A percentile compares a stretch with the other conserved stretches of the same genome.
These are phyloP conservation scores for Pichia californica DNA, from an alignment of 805 yeast genomes.

Conservation along the genomic window DNA sequence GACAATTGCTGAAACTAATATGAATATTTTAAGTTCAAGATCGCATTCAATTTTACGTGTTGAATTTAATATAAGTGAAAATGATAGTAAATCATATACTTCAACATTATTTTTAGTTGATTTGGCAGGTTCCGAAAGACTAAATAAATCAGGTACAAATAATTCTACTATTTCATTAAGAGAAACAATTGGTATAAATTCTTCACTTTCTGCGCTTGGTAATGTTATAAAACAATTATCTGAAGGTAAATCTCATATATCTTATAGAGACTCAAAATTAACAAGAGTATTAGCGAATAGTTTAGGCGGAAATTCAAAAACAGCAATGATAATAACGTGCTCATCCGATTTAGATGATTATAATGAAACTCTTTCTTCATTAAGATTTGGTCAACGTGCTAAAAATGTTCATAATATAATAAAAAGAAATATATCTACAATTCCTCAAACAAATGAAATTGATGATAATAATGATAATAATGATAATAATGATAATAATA, in stretches of 20 bases:
- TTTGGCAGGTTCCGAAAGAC: conserved; percentile 73
- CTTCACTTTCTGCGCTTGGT: conserved; percentile 71
- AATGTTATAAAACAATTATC: conserved; percentile 75
- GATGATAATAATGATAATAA: no score
- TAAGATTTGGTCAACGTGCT: conserved; percentile 71
- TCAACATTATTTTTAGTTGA: conserved; percentile 73
- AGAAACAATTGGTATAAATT: conserved; percentile 80
- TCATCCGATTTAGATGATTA: conserved; percentile 55
- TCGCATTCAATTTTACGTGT: conserved; percentile 77
- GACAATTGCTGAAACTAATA: conserved; percentile 35
- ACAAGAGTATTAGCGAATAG: conserved; percentile 76
- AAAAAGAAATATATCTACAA: neutral
- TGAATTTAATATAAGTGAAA: conserved; percentile 37
- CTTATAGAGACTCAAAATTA: conserved; percentile 52
- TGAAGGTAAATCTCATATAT: conserved; percentile 29
- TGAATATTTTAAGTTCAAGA: conserved; percentile 52
- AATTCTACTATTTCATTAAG: conserved; percentile 69
- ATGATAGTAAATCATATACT: conserved; percentile 43
- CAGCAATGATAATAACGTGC: conserved; percentile 66
- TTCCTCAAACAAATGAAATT: neutral
- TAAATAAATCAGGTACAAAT: conserved; percentile 48
- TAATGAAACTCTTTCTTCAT: conserved; percentile 61
- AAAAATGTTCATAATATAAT: conserved; percentile 30
- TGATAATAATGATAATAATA: neutral
- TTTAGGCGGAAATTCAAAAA: conserved; percentile 76